These are phyloP conservation scores for Pseudomassariella vexata DNA, from an alignment of 2,329 filamentous ascomycete species.

Conservation along the genomic window DNA sequence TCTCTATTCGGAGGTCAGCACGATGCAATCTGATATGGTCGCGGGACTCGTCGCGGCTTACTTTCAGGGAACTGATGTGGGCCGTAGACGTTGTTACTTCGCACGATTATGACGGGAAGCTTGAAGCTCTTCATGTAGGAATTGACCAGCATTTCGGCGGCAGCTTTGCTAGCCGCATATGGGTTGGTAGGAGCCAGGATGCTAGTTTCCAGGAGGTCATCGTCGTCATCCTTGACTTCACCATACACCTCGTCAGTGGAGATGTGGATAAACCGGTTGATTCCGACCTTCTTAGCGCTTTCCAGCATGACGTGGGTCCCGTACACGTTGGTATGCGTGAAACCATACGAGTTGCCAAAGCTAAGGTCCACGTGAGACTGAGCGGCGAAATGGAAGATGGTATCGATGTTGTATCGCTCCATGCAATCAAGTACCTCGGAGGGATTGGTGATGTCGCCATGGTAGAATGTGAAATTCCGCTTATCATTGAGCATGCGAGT, in stretches of 20 bases:
- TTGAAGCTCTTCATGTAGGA: slow-evolving; percentile 83
- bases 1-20: slow-evolving; percentile 47
- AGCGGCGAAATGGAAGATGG: slow-evolving; percentile 79
- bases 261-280: slow-evolving; percentile 73
- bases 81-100: slow-evolving; percentile 81
- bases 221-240: slow-evolving; percentile 66
- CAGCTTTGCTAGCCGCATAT: slow-evolving; percentile 75
- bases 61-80: slow-evolving; percentile 81
- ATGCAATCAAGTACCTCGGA: slow-evolving; percentile 65
- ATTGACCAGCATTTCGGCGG: slow-evolving; percentile 79
- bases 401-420: slow-evolving; percentile 67
- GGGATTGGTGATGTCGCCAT: slow-evolving; percentile 71
- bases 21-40: neutral
- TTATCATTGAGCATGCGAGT: slow-evolving; percentile 61
- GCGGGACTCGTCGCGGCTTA: slow-evolving; percentile 34
- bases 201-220: slow-evolving; percentile 67
- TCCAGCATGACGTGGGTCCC: slow-evolving; percentile 81
- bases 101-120: slow-evolving; percentile 71
- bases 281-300: slow-evolving; percentile 63
- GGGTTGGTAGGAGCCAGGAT: slow-evolving; percentile 76
- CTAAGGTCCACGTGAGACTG: slow-evolving; percentile 79
- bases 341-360: slow-evolving; percentile 77
- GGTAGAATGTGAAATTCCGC: slow-evolving; percentile 72
- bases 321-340: slow-evolving; percentile 76
- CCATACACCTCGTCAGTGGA: slow-evolving; percentile 85